Base-by-base conservation (phyloP, 441 rosid genomes). In the Syzygium syzygioides region DNA sequence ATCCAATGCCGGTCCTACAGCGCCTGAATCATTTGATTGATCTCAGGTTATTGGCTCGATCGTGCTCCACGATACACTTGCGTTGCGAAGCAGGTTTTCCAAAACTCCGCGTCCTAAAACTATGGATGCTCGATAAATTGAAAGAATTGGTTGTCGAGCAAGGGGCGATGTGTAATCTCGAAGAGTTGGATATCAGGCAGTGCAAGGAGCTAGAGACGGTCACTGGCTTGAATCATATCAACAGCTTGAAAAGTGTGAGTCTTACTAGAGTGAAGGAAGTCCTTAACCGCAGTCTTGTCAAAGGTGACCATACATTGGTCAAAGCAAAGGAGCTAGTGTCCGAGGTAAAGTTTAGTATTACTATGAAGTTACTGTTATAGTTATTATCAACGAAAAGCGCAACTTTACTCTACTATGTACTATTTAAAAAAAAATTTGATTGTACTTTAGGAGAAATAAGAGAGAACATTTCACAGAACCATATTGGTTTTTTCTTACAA, bases 41-140 rank as follows among this genome's bases (percentile, higher is more conserved):
- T 20, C 85, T 79, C 85, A 41, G 85, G 85, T 37, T 79, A 45
- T 45, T 37, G 48, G 85, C 54, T 14, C 30, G 48, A 37, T 79
- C 85, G 4, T 41, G 4, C 85, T 5, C 48, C 53, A 1, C 8
- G 1, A 23, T 0, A 79, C 0, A 1, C 11, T 79, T 37, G 52
- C 3, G 7, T 9, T 37, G 41, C 26, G 3, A 17, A 32, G 28
- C 6, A 7, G 23, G 25, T 32, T 79, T 79, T 79, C 26, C 25
- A 9, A 3, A 79, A 45, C 85, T 79, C 54, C 54, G 30, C 8
- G 2, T 79, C 48, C 26, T 79, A 45, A 79, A 45, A 32, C 7
- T 79, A 34, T 79, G 85, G 85, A 79, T 37, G 85, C 85, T 41
- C 9, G 12, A 28, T 3, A 4, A 41, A 1, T 52, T 79, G 85